Percentiles rank a stretch among this genome's conserved stretches.
These are phyloP conservation scores for Gymnopilus dilepis DNA, from an alignment of 768 basidiomycete species.

Conservation along the genomic window DNA sequence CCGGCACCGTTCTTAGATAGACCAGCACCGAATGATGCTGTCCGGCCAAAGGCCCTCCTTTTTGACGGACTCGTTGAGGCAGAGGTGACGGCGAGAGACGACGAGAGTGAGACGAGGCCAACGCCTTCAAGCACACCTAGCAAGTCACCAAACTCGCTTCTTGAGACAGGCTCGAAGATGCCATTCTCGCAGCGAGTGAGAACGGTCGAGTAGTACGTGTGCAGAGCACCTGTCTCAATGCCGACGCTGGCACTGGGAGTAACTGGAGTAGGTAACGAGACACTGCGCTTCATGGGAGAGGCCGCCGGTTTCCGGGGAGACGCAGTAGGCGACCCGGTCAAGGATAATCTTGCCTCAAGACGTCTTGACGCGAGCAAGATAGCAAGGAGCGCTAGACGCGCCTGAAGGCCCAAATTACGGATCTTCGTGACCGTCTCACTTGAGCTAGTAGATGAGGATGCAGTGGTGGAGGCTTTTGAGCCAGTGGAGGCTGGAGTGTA, in stretches of 20 bases:
- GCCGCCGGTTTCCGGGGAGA: conserved; percentile 42
- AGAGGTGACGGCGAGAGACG: conserved; percentile 34
- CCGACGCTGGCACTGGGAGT: conserved; percentile 35
- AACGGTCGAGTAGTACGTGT: conserved; percentile 65
- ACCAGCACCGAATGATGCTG: conserved; percentile 58
- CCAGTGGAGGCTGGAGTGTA: conserved; percentile 54
- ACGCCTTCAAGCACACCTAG: conserved; percentile 74
- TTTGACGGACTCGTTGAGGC: conserved; percentile 47
- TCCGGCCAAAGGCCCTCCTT: conserved; percentile 58
- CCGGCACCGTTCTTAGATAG: conserved; percentile 40
- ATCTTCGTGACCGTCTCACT: conserved; percentile 74
- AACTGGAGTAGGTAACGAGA: conserved; percentile 36
- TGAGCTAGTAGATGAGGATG: conserved; percentile 37
- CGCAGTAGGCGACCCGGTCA: conserved; percentile 45
- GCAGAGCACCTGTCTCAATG: conserved; percentile 65
- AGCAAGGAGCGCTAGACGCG: conserved; percentile 69
- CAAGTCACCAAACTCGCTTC: conserved; percentile 79
- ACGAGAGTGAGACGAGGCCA: conserved; percentile 59
- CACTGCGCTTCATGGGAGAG: conserved; percentile 59
- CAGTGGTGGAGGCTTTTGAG: conserved; percentile 26
- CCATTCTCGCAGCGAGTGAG: conserved; percentile 61
- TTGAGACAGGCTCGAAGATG: conserved; percentile 67
- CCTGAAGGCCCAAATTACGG: conserved; percentile 72
- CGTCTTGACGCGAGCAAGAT: conserved; percentile 70
- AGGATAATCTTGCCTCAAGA: conserved; percentile 57